Conservation (phyloP, 1,284 basidiomycete genomes). For the Cutaneotrichosporon sp. region DNA sequence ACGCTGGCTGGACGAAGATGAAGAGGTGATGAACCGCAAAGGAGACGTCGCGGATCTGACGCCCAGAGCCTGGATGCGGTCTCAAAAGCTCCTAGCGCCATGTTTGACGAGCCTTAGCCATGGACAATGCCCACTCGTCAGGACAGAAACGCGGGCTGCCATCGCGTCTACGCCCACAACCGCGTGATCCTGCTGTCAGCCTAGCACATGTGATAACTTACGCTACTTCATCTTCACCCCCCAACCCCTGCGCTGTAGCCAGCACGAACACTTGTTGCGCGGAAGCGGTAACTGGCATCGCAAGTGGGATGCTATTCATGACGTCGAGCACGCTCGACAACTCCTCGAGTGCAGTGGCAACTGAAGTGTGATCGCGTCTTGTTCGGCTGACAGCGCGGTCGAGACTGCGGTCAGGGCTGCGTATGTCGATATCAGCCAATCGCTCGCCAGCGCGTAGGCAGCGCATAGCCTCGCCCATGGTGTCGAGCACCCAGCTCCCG, state of each 20-base stretch:
- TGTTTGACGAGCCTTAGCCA: too few relatives aligned
- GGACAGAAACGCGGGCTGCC: too few relatives aligned
- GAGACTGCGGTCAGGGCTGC: background rate
- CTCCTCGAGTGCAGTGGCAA: background rate
- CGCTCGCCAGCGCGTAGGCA: background rate
- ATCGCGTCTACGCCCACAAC: constrained; percentile 3
- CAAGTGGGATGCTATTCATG: background rate
- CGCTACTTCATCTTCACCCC: constrained; percentile 11
- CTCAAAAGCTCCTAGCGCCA: too few relatives aligned
- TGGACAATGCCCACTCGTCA: too few relatives aligned
- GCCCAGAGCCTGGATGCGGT: too few relatives aligned
- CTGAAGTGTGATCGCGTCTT: background rate
- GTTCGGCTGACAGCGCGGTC: background rate
- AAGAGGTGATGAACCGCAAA: too few relatives aligned
- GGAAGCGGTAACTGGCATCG: background rate
- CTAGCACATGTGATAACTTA: constrained; percentile 10
- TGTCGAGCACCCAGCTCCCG: background rate
- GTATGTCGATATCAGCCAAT: background rate
- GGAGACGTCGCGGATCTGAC: too few relatives aligned
- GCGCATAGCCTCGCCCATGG: background rate
- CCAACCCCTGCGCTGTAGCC: constrained; percentile 14
- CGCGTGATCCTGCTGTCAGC: constrained; percentile 20
- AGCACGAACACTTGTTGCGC: constrained; percentile 6
- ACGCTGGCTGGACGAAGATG: too few relatives aligned
- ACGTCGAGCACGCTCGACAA: background rate